Base-by-base conservation (phyloP, 1,139 yeast genomes). In the Scheffersomyces lignicola region DNA sequence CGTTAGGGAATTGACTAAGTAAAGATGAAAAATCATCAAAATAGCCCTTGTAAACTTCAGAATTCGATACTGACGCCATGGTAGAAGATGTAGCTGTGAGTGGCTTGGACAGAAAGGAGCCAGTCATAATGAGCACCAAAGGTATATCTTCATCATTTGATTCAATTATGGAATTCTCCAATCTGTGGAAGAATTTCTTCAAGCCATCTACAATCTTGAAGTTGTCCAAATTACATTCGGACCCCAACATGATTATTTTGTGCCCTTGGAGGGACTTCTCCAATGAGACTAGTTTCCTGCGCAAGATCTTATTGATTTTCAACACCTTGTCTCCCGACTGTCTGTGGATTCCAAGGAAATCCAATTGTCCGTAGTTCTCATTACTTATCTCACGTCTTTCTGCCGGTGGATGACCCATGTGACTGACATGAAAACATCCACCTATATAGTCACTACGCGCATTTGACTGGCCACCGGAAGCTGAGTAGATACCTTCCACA, bases 361-460 rank as follows among this genome's bases (percentile, higher is more conserved):
- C 97, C 16, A 87, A 53, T 47, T 83, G 75, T 1, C 96, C 97
- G 43, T 79, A 82, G 1, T 82, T 80, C 26, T 82, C 90, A 37
- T 81, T 54, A 0, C 94, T 71, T 1, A 52, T 56, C 11, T 74
- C 81, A 40, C 97, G 67, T 45, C 76, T 69, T 54, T 92, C 98
- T 3, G 89, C 83, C 0, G 95, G 90, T 1, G 98, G 98, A 41
- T 88, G 96, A 2, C 86, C 86, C 35, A 90, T 69, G 10, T 84
- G 76, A 24, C 85, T 74, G 2, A 85, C 95, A 43, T 83, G 79
- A 51, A 92, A 89, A 33, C 69, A 62, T 3, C 76, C 76, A 18
- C 73, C 70, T 18, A 65, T 56, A 24, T 63, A 60, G 34, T 58
- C 53, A 25, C 44, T 43, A 13, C 57, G 56, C 35, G 54, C 57